Conservation (phyloP, 805 yeast genomes). For the Pichia californica region DNA sequence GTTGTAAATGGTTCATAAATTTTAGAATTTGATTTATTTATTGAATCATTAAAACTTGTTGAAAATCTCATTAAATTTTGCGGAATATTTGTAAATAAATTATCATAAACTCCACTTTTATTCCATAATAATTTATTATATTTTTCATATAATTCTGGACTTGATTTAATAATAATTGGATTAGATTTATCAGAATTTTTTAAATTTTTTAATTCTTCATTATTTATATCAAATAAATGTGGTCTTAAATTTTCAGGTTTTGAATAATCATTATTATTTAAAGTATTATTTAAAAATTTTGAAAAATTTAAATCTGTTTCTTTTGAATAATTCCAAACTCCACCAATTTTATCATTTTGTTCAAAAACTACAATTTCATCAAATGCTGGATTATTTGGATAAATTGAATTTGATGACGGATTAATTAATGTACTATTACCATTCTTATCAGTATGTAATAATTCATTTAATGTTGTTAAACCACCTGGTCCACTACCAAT, state of each 20-base stretch:
- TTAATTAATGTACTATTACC: slow-evolving; percentile 22
- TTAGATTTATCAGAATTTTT: neutral
- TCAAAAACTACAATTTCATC: slow-evolving; percentile 34
- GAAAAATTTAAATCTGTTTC: slow-evolving; percentile 2
- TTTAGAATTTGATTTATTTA: neutral
- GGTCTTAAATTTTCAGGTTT: slow-evolving; percentile 13
- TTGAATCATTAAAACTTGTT: slow-evolving; percentile 23
- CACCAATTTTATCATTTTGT: slow-evolving; percentile 33
- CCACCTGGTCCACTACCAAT: slow-evolving; percentile 36
- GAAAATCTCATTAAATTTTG: slow-evolving; percentile 33
- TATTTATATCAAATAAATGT: neutral
- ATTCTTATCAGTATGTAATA: slow-evolving; percentile 23
- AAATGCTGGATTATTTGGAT: slow-evolving; percentile 25
- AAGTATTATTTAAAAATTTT: no score
- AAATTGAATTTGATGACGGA: neutral
- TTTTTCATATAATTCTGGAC: neutral
- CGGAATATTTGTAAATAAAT: slow-evolving; percentile 37
- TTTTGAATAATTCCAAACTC: slow-evolving; percentile 30
- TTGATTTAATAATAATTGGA: slow-evolving; percentile 1
- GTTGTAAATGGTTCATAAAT: slow-evolving; percentile 18
- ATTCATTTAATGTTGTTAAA: slow-evolving; percentile 26
- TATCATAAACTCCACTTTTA: slow-evolving; percentile 26
- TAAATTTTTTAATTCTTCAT: neutral
- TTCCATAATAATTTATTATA: slow-evolving; percentile 6
- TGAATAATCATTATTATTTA: slow-evolving; percentile 7